These are phyloP conservation scores for Neurospora sp. DNA, from an alignment of 495 filamentous ascomycete species.

Conservation along the genomic window DNA sequence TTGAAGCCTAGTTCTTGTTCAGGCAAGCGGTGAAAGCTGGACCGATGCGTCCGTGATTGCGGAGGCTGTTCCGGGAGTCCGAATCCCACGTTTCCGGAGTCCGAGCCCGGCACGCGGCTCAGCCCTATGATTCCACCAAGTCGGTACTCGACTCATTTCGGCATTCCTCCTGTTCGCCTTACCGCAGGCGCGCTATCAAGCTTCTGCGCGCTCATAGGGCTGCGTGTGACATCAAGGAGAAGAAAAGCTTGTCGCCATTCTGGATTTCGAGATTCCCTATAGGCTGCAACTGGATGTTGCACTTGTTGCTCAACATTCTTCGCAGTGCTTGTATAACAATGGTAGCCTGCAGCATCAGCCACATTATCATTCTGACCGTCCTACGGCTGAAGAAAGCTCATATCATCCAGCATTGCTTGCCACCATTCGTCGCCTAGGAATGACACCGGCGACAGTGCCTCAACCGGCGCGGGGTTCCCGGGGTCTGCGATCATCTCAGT, in stretches of 20 bases:
- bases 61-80: not conserved
- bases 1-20: not conserved
- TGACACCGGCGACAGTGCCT: not conserved
- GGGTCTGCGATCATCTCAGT: not conserved
- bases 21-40: not conserved
- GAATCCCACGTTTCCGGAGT: not conserved
- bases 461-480: not conserved
- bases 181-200: not conserved
- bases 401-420: conserved; percentile 6
- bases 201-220: not conserved
- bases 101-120: not conserved
- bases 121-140: not conserved
- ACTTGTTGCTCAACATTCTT: not conserved
- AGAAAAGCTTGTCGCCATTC: not conserved
- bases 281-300: not conserved
- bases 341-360: not conserved
- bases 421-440: conserved; percentile 6
- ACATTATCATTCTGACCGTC: not conserved
- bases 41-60: not conserved
- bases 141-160: not conserved
- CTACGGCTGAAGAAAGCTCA: conserved; percentile 1
- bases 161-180: not conserved
- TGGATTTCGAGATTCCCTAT: not conserved
- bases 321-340: not conserved
- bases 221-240: not conserved